Conservation (phyloP, 495 filamentous ascomycete genomes). For the Hypoxylon crocopeplum region DNA sequence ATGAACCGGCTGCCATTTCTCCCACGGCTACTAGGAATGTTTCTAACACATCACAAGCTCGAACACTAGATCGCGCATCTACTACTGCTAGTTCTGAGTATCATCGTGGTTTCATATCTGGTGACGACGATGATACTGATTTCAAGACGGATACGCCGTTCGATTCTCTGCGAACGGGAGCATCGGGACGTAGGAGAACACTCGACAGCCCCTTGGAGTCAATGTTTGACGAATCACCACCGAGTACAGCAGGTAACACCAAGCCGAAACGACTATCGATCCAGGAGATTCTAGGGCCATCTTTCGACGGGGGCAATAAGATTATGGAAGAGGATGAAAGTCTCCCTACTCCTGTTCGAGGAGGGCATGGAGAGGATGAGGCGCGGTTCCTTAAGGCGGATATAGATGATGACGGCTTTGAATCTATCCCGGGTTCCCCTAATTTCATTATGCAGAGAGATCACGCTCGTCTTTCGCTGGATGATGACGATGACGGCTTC, state of each 20-base stretch:
- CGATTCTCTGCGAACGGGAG: slow-evolving; percentile 86
- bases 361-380: slow-evolving; percentile 30
- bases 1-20: slow-evolving; percentile 16
- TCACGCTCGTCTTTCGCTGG: slow-evolving; percentile 57
- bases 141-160: slow-evolving; percentile 89
- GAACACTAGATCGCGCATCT: slow-evolving; percentile 75
- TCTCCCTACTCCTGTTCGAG: slow-evolving; percentile 62
- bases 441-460: slow-evolving; percentile 45
- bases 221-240: slow-evolving; percentile 82
- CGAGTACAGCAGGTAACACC: slow-evolving; percentile 55
- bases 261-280: slow-evolving; percentile 67
- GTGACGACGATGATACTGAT: slow-evolving; percentile 87
- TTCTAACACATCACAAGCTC: slow-evolving; percentile 43
- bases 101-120: slow-evolving; percentile 72
- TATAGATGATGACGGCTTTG: slow-evolving; percentile 13
- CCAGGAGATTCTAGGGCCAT: slow-evolving; percentile 56
- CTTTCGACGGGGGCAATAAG: slow-evolving; percentile 58
- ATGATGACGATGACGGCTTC: slow-evolving; percentile 66
- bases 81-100: slow-evolving; percentile 87
- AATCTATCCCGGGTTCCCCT: slow-evolving; percentile 4
- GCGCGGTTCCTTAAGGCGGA: slow-evolving; percentile 31
- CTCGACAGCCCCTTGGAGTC: slow-evolving; percentile 73
- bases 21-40: slow-evolving; percentile 40
- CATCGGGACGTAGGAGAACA: slow-evolving; percentile 65
- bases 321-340: slow-evolving; percentile 73